Base-by-base conservation (phyloP, 108 stramenopile genomes). In the Cyclotella choctawhatcheeana region DNA sequence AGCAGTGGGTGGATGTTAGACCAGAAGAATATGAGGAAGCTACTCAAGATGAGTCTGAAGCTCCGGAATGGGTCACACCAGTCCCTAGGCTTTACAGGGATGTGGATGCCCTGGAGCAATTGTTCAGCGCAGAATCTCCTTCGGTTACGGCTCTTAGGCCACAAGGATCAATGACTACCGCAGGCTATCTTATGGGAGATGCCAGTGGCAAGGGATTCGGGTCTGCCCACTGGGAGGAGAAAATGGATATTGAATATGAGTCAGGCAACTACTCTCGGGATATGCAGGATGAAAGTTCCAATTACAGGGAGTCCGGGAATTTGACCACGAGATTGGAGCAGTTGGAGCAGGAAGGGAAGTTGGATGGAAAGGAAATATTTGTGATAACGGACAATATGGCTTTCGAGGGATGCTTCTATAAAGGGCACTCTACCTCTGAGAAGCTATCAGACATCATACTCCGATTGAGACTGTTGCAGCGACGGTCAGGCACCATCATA, bases 381-480 rank as follows among this genome's bases (percentile, higher is more conserved):
- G 2, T 79, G 2, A 71, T 79, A 29, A 85, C 85, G 2, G 81
- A 85, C 69, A 85, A 85, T 61, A 52, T 44, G 0, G 63, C 40
- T 17, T 58, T 76, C 37, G 84, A 84, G 55, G 45, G 44, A 54
- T 40, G 0, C 74, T n/a, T n/a, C n/a, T n/a, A n/a, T n/a, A n/a
- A n/a, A n/a, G n/a, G n/a, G n/a, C n/a, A n/a, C n/a, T n/a, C 76
- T 24, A 59, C 6, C 4, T 60, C 61, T 7, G 47, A 55, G 44
- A 31, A 47, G 21, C 45, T 86, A 14, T 56, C 22, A 26, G 51
- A 76, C 0, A 44, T 84, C 27, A 69, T 87, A 5, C 44, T 84
- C 2, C 13, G 62, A 22, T 43, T 84, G 34, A 37, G 56, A 33
- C 56, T 29, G 58, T 45, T 48, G 3, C 44, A 71, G 27, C 33